A percentile compares a stretch with the other conserved stretches of the same genome.
Evolutionary conservation across 1,284 basidiomycete genomes (phyloP).

Genomic region (Anthracocystis panici-leucophaei): DNA sequence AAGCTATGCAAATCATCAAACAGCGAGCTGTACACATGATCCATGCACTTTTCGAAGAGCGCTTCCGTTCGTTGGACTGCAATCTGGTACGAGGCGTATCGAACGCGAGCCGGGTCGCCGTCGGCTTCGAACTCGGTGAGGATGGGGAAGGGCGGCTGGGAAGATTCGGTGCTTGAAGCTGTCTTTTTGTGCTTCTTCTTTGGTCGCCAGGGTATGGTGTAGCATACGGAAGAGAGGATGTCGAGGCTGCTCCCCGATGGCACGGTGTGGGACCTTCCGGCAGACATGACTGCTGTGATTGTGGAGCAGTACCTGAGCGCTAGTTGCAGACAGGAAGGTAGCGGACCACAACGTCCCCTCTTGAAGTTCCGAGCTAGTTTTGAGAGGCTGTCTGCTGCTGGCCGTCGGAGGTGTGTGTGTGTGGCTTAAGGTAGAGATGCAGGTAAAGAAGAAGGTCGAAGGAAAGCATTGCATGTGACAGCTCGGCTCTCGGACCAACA

Average conservation of each 20-base stretch:
- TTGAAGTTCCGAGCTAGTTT: neutral
- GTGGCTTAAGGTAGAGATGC: neutral
- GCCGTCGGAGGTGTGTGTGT: neutral
- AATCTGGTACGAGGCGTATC: conserved; percentile 38
- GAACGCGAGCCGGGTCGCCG: conserved; percentile 30
- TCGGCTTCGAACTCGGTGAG: conserved; percentile 44
- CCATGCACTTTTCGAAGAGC: conserved; percentile 40
- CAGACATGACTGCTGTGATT: conserved; percentile 15
- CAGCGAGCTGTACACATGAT: conserved; percentile 31
- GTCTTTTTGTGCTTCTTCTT: conserved; percentile 26
- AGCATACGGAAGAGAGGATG: conserved; percentile 45
- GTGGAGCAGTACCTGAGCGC: neutral
- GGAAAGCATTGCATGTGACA: neutral
- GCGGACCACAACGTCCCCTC: too few species aligned
- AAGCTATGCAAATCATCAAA: conserved; percentile 36
- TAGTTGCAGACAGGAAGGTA: neutral
- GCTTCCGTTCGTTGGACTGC: conserved; percentile 32
- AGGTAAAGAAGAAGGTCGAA: conserved; percentile 23
- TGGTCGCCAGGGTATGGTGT: conserved; percentile 50
- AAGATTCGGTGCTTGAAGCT: neutral
- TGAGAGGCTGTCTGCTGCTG: neutral
- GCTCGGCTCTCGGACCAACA: conserved; percentile 52
- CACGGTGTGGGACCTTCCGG: conserved; percentile 16
- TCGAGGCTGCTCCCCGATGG: conserved; percentile 30
- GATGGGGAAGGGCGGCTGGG: conserved; percentile 30